A percentile compares a stretch with the other conserved stretches of the same genome.
Conservation (phyloP, 345 rosid species). For the Leavenworthia alabamica region DNA sequence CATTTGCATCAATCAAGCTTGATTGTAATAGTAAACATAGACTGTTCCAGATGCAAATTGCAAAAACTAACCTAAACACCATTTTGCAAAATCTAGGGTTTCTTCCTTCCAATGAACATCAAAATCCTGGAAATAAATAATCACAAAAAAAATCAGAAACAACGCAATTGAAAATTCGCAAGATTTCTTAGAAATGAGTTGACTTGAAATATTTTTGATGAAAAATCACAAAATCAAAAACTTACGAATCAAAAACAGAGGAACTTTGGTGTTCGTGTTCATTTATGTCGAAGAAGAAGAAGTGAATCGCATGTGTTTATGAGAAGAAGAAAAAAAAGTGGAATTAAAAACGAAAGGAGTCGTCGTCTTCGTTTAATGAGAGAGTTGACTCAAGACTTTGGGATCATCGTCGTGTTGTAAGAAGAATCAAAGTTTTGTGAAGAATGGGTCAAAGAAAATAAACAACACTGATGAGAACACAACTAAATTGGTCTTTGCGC, state of each 20-base stretch:
- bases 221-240: background rate
- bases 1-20: constrained; percentile 34
- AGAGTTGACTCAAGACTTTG: constrained; percentile 24
- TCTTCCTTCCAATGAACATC: constrained; percentile 11
- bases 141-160: background rate
- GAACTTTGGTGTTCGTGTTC: background rate
- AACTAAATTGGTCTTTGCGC: constrained; percentile 25
- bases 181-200: constrained; percentile 12
- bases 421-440: constrained; percentile 18
- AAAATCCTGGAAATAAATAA: constrained; percentile 19
- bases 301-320: background rate
- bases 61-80: constrained; percentile 28
- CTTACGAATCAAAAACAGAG: background rate
- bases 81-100: background rate
- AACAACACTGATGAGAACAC: constrained; percentile 13
- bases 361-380: constrained; percentile 3
- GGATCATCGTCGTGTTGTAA: constrained; percentile 15
- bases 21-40: constrained; percentile 37
- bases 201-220: background rate
- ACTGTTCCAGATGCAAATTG: constrained; percentile 19
- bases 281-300: background rate
- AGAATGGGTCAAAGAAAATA: constrained; percentile 5
- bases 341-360: background rate
- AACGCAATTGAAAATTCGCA: background rate
- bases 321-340: constrained; percentile 3